Evolutionary conservation across 495 filamentous ascomycete species (phyloP).

Genomic region (Chaetomidium leptoderma): DNA sequence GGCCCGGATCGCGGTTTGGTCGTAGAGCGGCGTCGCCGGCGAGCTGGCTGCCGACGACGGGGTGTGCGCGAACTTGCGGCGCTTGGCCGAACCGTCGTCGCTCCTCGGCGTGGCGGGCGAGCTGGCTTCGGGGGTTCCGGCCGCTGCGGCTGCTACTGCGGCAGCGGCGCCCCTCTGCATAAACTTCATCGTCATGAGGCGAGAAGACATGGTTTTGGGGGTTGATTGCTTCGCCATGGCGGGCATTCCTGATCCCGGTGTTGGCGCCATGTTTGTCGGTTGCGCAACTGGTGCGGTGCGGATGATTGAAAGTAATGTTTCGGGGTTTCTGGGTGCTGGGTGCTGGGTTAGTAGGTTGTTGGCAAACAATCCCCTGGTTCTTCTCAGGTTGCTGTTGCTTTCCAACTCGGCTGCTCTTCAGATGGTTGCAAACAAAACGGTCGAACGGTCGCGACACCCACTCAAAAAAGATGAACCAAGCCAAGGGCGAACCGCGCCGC

Average conservation of each 20-base stretch:
- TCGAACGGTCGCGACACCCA: neutral
- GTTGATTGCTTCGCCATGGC: slow-evolving; percentile 39
- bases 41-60: slow-evolving; percentile 14
- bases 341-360: neutral
- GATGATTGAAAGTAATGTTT: neutral
- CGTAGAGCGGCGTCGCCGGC: slow-evolving; percentile 30
- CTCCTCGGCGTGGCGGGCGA: slow-evolving; percentile 39
- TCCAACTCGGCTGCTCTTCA: neutral
- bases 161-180: slow-evolving; percentile 82
- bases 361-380: neutral
- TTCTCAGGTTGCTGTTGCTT: neutral
- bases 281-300: neutral
- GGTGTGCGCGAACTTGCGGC: slow-evolving; percentile 43
- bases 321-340: neutral
- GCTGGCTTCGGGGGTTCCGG: slow-evolving; percentile 41
- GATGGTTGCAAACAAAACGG: neutral
- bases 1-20: slow-evolving; percentile 55
- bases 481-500: neutral
- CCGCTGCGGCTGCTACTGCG: slow-evolving; percentile 39
- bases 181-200: slow-evolving; percentile 95
- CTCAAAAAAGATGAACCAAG: slow-evolving; percentile 1
- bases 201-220: slow-evolving; percentile 78
- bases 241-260: slow-evolving; percentile 15
- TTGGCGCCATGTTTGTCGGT: slow-evolving; percentile 22
- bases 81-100: slow-evolving; percentile 47